These are phyloP conservation scores for Phialophora macrospora DNA, from an alignment of 2,329 filamentous ascomycete species.

Conservation along the genomic window DNA sequence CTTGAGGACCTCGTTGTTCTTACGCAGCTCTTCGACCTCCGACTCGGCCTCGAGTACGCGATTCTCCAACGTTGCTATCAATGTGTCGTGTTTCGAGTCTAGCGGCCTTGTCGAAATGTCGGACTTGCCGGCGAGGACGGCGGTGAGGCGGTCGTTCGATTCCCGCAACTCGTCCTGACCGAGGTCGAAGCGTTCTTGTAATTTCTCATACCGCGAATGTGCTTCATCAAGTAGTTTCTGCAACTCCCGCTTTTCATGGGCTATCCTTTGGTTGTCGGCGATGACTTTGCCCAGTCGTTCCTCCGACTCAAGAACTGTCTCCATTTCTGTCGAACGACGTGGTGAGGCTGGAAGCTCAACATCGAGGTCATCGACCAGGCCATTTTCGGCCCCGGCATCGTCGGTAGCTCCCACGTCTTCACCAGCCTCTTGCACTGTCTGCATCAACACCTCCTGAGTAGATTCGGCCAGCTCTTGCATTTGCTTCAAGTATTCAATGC, in stretches of 20 bases:
- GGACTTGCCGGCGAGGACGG: conserved; percentile 54
- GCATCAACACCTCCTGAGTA: conserved; percentile 53
- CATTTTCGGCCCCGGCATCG: conserved; percentile 35
- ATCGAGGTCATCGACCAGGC: background rate
- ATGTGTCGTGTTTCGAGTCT: conserved; percentile 67
- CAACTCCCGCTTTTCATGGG: conserved; percentile 56
- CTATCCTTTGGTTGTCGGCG: conserved; percentile 64
- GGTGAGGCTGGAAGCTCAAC: conserved; percentile 26
- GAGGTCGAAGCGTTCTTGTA: conserved; percentile 56
- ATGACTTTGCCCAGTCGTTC: conserved; percentile 55
- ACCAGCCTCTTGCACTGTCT: conserved; percentile 54
- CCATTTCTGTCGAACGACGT: conserved; percentile 40
- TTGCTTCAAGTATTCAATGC: conserved; percentile 59
- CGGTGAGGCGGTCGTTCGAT: conserved; percentile 58
- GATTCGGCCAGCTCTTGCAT: conserved; percentile 51
- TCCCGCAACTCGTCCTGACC: conserved; percentile 52
- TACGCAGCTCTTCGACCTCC: conserved; percentile 51
- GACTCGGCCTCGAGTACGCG: conserved; percentile 62
- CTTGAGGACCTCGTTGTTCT: conserved; percentile 51
- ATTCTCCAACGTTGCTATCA: conserved; percentile 72
- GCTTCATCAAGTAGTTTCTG: conserved; percentile 57
- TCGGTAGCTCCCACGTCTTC: conserved; percentile 42
- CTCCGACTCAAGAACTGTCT: conserved; percentile 55
- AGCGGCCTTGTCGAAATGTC: conserved; percentile 50
- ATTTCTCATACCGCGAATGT: conserved; percentile 64